Conservation (phyloP, 768 basidiomycete species). For the Suillus hirtellus region DNA sequence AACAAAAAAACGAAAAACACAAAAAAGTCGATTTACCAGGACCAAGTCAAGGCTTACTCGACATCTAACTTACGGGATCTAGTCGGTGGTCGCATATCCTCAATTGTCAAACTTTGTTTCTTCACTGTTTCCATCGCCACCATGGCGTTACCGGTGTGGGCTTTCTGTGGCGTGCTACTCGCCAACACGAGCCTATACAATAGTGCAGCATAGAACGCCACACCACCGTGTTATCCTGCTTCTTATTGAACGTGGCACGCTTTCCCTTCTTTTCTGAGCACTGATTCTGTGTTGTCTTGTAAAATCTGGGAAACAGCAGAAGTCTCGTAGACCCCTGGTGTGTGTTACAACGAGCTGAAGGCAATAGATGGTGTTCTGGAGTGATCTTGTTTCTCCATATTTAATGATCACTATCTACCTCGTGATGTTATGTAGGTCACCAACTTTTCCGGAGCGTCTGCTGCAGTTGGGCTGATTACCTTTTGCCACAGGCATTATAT, state of each 20-base stretch:
- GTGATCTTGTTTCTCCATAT: neutral
- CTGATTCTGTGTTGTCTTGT: neutral
- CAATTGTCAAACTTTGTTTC: neutral
- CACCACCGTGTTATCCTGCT: neutral
- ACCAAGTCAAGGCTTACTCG: neutral
- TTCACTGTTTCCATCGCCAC: neutral
- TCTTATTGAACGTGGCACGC: neutral
- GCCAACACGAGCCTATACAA: neutral
- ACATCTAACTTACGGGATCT: too few relatives aligned
- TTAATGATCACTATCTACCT: neutral
- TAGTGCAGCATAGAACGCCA: neutral
- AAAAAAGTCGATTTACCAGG: neutral
- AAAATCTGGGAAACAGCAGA: neutral
- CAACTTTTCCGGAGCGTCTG: neutral
- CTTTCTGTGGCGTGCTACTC: too few relatives aligned
- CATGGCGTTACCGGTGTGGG: neutral
- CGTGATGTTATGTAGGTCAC: neutral
- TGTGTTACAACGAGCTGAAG: neutral
- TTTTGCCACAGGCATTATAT: neutral
- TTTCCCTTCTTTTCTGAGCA: neutral
- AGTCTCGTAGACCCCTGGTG: neutral
- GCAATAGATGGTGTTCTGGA: neutral
- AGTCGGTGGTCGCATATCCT: neutral
- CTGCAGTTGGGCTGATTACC: neutral
- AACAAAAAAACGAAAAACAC: too few relatives aligned